Conservation (phyloP, 495 filamentous ascomycete species). For the Friedmanniomyces endolithicus region DNA sequence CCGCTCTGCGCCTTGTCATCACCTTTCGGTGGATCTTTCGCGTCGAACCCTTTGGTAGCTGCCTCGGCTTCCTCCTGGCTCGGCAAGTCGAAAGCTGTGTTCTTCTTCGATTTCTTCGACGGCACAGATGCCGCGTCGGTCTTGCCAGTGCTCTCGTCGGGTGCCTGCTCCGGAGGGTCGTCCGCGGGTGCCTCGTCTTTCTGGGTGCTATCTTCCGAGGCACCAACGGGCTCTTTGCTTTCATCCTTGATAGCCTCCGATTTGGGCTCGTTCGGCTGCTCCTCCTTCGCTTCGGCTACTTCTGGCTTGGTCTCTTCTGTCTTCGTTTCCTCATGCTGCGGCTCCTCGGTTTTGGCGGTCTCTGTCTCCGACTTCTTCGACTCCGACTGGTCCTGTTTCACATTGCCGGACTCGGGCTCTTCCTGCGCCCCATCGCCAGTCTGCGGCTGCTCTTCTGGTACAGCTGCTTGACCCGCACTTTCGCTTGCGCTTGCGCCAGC, state of each 20-base stretch:
- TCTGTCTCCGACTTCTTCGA: no score
- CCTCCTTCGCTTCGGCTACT: no score
- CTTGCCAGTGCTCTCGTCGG: conserved; percentile 5
- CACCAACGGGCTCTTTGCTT: background rate
- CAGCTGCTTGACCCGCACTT: no score
- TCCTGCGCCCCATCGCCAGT: conserved; percentile 1
- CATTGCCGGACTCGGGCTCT: background rate
- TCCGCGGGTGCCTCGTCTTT: conserved; percentile 1
- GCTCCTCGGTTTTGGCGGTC: no score
- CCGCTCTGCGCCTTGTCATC: background rate
- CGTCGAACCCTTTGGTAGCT: conserved; percentile 11
- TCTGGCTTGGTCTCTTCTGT: no score
- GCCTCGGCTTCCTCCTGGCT: conserved; percentile 23
- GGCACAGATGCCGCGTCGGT: background rate
- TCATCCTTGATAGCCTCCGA: background rate
- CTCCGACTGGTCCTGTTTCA: no score
- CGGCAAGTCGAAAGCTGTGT: conserved; percentile 12
- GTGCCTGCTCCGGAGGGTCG: conserved; percentile 7
- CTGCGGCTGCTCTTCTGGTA: conserved; percentile 22
- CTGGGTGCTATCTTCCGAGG: background rate
- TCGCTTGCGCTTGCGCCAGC: conserved; percentile 5
- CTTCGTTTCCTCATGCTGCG: no score
- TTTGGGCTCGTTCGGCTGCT: no score
- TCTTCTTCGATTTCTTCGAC: conserved; percentile 12
- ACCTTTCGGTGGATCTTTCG: background rate